Conservation (phyloP, 305 asterid genomes). For the Fraxinus platypoda region DNA sequence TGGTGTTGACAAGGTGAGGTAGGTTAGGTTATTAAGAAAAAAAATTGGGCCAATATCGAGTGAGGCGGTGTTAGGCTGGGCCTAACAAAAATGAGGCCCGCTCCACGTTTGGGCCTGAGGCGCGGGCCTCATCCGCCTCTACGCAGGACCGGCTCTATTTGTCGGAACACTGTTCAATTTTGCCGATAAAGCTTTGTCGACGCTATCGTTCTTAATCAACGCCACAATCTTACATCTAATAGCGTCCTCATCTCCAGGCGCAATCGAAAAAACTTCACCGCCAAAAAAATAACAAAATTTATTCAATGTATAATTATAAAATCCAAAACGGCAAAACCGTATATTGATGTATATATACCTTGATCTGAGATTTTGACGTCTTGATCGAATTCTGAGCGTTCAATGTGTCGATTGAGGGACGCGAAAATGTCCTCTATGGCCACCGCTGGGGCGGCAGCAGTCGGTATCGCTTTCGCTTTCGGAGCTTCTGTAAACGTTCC, state of each 20-base stretch:
- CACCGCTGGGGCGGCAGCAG: conserved; percentile 13
- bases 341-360: conserved; percentile 33
- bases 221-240: conserved; percentile 71
- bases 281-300: conserved; percentile 13
- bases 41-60: too few relatives aligned
- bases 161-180: conserved; percentile 44
- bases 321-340: neutral
- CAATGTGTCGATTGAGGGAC: conserved; percentile 39
- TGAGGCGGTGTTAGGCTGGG: too few relatives aligned
- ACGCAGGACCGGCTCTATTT: conserved; percentile 8
- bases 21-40: too few relatives aligned
- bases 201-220: conserved; percentile 47
- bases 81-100: too few relatives aligned
- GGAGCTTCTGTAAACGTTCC: neutral
- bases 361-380: conserved; percentile 75
- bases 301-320: neutral
- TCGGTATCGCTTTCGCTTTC: conserved; percentile 23
- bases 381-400: conserved; percentile 34
- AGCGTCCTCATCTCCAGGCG: conserved; percentile 83
- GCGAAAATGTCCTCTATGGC: conserved; percentile 43
- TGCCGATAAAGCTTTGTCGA: conserved; percentile 56
- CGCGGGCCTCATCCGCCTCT: too few relatives aligned
- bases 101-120: too few relatives aligned
- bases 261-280: conserved; percentile 52
- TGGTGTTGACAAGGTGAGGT: too few relatives aligned